These are phyloP conservation scores for Selenicereus undatus DNA, from an alignment of 148 eudicot species.

Conservation along the genomic window DNA sequence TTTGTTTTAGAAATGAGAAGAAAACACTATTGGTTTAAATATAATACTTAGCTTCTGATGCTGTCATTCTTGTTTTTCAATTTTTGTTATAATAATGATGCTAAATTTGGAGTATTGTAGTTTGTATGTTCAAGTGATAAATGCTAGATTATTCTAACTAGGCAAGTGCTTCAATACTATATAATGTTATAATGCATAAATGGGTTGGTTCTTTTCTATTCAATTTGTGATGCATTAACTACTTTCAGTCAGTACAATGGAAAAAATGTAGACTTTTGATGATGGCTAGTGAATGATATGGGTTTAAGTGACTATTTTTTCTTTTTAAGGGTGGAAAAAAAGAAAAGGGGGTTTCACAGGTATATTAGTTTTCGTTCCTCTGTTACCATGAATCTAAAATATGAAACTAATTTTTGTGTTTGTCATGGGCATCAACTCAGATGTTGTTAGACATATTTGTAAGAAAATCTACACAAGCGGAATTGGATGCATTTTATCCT, in stretches of 20 bases:
- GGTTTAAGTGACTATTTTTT: neutral
- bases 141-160: neutral
- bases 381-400: neutral
- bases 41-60: neutral
- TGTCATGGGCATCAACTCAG: slow-evolving; percentile 12
- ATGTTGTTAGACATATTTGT: slow-evolving; percentile 34
- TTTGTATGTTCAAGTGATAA: neutral
- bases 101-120: neutral
- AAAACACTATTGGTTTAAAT: neutral
- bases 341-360: neutral
- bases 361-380: neutral
- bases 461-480: slow-evolving; percentile 52
- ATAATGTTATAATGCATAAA: too few species aligned
- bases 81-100: neutral
- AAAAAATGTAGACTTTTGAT: neutral
- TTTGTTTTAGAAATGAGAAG: neutral
- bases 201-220: neutral
- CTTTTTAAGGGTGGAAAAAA: neutral
- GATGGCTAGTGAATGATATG: neutral
- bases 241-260: neutral
- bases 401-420: slow-evolving; percentile 6
- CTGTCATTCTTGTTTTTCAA: neutral
- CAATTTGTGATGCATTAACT: neutral
- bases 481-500: slow-evolving; percentile 60
- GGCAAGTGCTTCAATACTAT: neutral